These are phyloP conservation scores for Escovopsis weberi DNA, from an alignment of 2,329 filamentous ascomycete genomes.

Conservation along the genomic window DNA sequence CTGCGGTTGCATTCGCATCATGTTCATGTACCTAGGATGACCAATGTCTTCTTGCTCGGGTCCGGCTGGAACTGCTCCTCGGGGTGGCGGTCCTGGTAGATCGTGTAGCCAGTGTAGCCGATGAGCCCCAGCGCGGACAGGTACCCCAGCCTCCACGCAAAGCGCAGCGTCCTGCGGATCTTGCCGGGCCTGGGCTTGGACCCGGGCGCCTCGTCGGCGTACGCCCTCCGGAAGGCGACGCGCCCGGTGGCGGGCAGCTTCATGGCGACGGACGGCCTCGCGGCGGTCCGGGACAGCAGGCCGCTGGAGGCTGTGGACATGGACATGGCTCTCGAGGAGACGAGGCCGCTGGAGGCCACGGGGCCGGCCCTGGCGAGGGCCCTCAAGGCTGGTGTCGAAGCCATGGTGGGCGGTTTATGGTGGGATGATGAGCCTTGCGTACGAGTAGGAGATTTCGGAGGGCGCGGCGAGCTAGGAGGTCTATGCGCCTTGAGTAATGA, in stretches of 20 bases:
- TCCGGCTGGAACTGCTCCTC: constrained; percentile 65
- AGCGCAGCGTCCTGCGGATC: constrained; percentile 57
- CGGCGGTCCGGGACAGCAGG: constrained; percentile 9
- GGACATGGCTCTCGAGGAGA: constrained; percentile 14
- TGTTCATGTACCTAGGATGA: constrained; percentile 62
- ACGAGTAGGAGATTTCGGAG: too few relatives aligned
- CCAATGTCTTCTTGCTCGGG: constrained; percentile 88
- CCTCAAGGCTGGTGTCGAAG: constrained; percentile 20
- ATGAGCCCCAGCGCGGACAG: constrained; percentile 55
- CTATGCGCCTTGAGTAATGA: too few relatives aligned
- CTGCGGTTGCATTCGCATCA: background rate
- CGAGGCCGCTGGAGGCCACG: constrained; percentile 14
- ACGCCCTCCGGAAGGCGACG: constrained; percentile 28
- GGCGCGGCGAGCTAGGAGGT: too few relatives aligned
- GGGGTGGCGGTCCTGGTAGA: constrained; percentile 74
- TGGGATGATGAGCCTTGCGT: background rate
- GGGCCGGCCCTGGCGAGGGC: constrained; percentile 19
- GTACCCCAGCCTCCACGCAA: constrained; percentile 73
- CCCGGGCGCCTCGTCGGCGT: constrained; percentile 36
- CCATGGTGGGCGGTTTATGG: background rate
- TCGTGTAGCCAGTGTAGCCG: constrained; percentile 61
- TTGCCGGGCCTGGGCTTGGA: constrained; percentile 40
- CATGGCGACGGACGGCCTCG: constrained; percentile 19
- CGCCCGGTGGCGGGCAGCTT: constrained; percentile 21
- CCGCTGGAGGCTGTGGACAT: constrained; percentile 18